Conservation (phyloP, 495 filamentous ascomycete species). For the Sporormia fimetaria region DNA sequence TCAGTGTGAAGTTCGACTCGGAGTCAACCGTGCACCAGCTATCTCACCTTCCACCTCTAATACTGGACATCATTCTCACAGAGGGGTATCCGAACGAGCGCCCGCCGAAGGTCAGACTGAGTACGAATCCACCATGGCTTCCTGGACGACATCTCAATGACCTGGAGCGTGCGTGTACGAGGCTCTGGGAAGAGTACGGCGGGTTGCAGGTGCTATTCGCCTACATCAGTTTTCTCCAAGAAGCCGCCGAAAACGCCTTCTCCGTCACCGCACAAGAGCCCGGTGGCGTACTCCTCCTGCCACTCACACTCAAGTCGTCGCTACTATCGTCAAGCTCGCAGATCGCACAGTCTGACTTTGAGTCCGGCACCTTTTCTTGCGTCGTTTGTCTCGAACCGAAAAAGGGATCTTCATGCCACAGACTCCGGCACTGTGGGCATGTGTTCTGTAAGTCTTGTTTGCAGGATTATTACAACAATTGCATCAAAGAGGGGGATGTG, state of each 20-base stretch:
- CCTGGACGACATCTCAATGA: constrained; percentile 43
- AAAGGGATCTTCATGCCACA: constrained; percentile 72
- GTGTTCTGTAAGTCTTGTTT: constrained; percentile 83
- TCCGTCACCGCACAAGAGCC: too few species aligned
- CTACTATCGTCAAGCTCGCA: too few species aligned
- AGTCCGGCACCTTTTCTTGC: constrained; percentile 90
- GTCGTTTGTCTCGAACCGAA: constrained; percentile 85
- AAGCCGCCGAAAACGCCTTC: constrained; percentile 67
- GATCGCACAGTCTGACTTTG: too few species aligned
- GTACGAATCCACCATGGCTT: constrained; percentile 60
- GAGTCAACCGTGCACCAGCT: constrained; percentile 49
- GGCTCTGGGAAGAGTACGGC: constrained; percentile 76
- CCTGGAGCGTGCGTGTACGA: constrained; percentile 48
- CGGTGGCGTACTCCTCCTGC: too few species aligned
- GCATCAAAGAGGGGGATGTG: constrained; percentile 77
- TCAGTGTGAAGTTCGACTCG: constrained; percentile 52
- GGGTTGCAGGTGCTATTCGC: constrained; percentile 64
- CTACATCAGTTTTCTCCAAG: constrained; percentile 80
- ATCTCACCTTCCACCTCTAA: constrained; percentile 65
- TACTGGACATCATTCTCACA: constrained; percentile 57
- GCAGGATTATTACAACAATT: constrained; percentile 77
- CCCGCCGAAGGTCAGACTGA: constrained; percentile 56
- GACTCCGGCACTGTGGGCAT: constrained; percentile 66
- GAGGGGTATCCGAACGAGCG: constrained; percentile 58
- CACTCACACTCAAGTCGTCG: too few species aligned